phyloP scores from a whole-genome alignment of 352 stramenopile species.

The Pythium guiyangense region DNA sequence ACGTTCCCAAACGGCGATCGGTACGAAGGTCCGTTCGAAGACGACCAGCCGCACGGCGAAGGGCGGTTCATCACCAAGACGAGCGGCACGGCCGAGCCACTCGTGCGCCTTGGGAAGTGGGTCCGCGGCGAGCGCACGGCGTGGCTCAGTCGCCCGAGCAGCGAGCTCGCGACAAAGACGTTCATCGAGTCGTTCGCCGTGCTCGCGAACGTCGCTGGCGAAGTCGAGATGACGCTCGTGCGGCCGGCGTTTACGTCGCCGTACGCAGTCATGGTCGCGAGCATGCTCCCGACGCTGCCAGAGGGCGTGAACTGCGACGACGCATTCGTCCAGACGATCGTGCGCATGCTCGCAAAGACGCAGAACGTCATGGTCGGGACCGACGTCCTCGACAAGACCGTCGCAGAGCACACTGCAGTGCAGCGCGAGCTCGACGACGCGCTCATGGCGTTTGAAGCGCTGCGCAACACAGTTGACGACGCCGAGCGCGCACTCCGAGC shows the following conservation, averaged over 20 bases:
- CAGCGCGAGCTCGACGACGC: slow-evolving; percentile 20
- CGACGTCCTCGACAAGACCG: slow-evolving; percentile 55
- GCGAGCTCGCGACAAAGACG: slow-evolving; percentile 59
- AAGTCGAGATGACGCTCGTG: slow-evolving; percentile 66
- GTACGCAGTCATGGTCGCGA: slow-evolving; percentile 78
- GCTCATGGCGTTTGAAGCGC: slow-evolving; percentile 26
- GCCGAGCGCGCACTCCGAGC: slow-evolving; percentile 38
- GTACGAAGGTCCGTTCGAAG: slow-evolving; percentile 88
- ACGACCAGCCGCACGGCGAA: slow-evolving; percentile 84
- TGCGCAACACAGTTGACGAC: slow-evolving; percentile 50
- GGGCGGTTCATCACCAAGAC: slow-evolving; percentile 51
- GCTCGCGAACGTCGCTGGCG: slow-evolving; percentile 31
- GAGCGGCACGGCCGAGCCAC: slow-evolving; percentile 34
- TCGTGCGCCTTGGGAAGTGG: slow-evolving; percentile 64
- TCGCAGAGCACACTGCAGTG: slow-evolving; percentile 30
- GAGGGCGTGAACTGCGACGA: slow-evolving; percentile 63
- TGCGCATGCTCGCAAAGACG: slow-evolving; percentile 70
- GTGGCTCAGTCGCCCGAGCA: slow-evolving; percentile 71
- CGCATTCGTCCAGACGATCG: slow-evolving; percentile 63
- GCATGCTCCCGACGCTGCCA: slow-evolving; percentile 64
- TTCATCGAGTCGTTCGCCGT: slow-evolving; percentile 75
- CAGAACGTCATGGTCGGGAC: slow-evolving; percentile 68
- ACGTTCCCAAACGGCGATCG: slow-evolving; percentile 85
- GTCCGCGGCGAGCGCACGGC: slow-evolving; percentile 49
- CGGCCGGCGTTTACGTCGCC: slow-evolving; percentile 60